Evolutionary conservation across 495 filamentous ascomycete species (phyloP).

Genomic region (Aspergillus homomorphus): DNA sequence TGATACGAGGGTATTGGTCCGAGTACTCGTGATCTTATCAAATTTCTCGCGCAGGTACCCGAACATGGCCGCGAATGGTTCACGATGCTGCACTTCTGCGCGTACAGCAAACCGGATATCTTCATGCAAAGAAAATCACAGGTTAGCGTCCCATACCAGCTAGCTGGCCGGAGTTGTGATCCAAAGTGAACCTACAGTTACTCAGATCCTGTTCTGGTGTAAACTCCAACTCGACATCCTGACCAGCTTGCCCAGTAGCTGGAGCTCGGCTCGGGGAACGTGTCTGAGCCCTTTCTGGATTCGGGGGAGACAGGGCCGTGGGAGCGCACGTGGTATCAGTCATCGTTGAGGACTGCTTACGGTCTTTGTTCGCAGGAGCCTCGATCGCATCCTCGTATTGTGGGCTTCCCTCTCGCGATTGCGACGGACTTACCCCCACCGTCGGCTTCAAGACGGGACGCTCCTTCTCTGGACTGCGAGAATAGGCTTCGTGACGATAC

Average conservation of each 20-base stretch:
- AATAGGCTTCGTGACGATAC: constrained; percentile 56
- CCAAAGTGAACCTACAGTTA: constrained; percentile 50
- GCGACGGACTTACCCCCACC: constrained; percentile 43
- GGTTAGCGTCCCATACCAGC: constrained; percentile 38
- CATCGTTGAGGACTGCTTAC: constrained; percentile 32
- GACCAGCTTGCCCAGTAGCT: constrained; percentile 19
- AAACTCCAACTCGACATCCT: constrained; percentile 36
- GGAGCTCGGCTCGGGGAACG: constrained; percentile 50
- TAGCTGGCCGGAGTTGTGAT: constrained; percentile 29
- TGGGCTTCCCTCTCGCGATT: constrained; percentile 53
- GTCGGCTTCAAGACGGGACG: constrained; percentile 42
- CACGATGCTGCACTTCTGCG: constrained; percentile 83
- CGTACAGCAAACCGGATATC: constrained; percentile 83
- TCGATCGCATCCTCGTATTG: constrained; percentile 56
- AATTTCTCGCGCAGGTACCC: constrained; percentile 57
- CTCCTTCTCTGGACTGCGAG: constrained; percentile 33
- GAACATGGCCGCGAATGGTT: constrained; percentile 75
- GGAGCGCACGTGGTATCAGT: constrained; percentile 56
- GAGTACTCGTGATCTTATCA: constrained; percentile 51
- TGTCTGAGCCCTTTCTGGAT: constrained; percentile 51
- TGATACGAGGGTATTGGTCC: constrained; percentile 64
- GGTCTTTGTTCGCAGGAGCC: constrained; percentile 22
- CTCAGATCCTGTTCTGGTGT: constrained; percentile 43
- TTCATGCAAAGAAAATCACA: constrained; percentile 30
- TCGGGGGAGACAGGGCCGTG: constrained; percentile 53